A percentile compares a stretch with the other conserved stretches of the same genome.
phyloP scores from a whole-genome alignment of 1,284 basidiomycete genomes.

The Sporisorium reilianum region DNA sequence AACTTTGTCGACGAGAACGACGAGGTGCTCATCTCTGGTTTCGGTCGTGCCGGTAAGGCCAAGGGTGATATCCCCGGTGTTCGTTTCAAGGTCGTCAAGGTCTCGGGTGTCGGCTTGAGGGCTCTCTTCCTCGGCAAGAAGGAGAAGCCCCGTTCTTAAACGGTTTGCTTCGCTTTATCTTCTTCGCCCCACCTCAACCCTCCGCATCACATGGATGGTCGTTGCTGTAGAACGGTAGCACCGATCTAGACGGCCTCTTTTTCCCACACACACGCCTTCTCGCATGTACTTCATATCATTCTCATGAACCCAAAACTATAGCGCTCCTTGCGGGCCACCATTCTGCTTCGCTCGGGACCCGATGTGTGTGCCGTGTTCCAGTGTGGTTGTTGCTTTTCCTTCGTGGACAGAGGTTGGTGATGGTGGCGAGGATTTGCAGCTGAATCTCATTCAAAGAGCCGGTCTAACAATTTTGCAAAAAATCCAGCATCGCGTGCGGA shows the following conservation, averaged over 20 bases:
- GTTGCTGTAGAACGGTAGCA: background rate
- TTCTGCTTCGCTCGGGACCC: constrained; percentile 18
- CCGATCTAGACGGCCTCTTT: background rate
- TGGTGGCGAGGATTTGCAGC: background rate
- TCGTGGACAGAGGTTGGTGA: too few relatives aligned
- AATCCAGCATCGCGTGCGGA: constrained; percentile 5
- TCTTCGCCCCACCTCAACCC: too few relatives aligned
- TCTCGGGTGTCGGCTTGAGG: constrained; percentile 93
- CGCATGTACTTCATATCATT: constrained; percentile 35
- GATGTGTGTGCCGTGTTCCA: too few relatives aligned
- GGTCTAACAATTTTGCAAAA: constrained; percentile 1
- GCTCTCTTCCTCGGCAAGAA: constrained; percentile 65
- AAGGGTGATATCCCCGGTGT: constrained; percentile 91
- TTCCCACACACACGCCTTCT: constrained; percentile 4
- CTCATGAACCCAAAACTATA: constrained; percentile 30
- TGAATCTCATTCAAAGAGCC: background rate
- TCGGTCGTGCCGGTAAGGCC: constrained; percentile 99
- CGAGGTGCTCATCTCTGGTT: constrained; percentile 99
- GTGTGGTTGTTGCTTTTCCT: background rate
- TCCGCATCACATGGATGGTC: constrained; percentile 3
- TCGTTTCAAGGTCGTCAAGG: constrained; percentile 99
- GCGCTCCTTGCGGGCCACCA: constrained; percentile 18
- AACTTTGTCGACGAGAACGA: constrained; percentile 95
- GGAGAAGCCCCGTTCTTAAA: constrained; percentile 68
- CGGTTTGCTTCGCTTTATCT: background rate